Evolutionary conservation across 2,329 filamentous ascomycete genomes (phyloP), one percentile per base, ranked within the genome.

Genomic region (Blastomyces parvus): DNA sequence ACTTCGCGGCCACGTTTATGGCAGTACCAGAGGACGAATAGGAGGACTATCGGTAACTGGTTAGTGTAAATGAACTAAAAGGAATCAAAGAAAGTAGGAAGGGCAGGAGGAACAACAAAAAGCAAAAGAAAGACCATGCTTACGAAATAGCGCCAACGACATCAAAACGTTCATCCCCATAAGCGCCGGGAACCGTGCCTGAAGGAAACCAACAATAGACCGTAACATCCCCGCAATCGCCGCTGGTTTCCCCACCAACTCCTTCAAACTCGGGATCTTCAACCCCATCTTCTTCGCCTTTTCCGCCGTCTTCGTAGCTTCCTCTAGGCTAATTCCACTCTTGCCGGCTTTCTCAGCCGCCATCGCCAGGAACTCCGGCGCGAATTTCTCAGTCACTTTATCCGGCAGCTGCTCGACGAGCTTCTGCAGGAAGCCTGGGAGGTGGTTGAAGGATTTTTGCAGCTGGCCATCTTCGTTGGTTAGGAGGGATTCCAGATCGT

Each of bases 1-100:
- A 86, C 87, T 78, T 99, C 93, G 55, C 86, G 86, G 48, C 94
- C 94, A 62, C 94, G 89, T 80, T 97, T 97, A 77, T 97, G 88
- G 78, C 92, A 97, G 78, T 97, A 99, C 92, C 93, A 99, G 70
- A 97, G 87, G 55, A 96, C 90, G 73, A 96, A 94, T 63, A 99
- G 83, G 19, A 97, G 82, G 62, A 97, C 90, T 89, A 63, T n/a
- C 42, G 8, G n/a, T 22, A 27, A n/a, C n/a, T n/a, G n/a, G 44
- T 64, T 63, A 67, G 59, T 61, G 30, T 48, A 58, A 25, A 40
- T 44, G 59, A 46, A 30, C 33, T 8, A 36, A 57, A 57, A 8
- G 30, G 36, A 53, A 27, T 17, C 44, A 44, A 19, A 59, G 44
- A 40, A 22, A 46, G 30, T 46, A 58, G 30, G 53, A 55, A 62